Base-by-base conservation (phyloP, 225 moss, liverwort and hornwort genomes). In the Ulota crispa region DNA sequence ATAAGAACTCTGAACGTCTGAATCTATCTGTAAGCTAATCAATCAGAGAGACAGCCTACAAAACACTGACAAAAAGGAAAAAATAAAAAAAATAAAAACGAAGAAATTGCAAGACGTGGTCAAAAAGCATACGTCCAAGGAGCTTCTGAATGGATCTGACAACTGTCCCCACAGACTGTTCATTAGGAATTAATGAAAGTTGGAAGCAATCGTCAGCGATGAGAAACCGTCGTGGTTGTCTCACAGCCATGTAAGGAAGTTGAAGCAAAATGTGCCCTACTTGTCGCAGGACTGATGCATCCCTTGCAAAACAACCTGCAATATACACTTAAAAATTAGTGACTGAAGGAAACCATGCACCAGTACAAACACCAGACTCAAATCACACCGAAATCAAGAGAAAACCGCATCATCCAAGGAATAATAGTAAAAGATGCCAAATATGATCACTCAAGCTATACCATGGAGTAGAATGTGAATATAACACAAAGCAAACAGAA, bases 241-340 rank as follows among this genome's bases (percentile, higher is more conserved):
- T 91, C 77, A 91, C 85, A 82, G 94, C 91, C 85, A 88, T 85
- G 34, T 91, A 98, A 53, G 98, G 93, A 54, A 95, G 89, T 86
- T 95, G 94, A 56, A 98, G 93, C 59, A 98, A 85, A 87, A 94
- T 90, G 83, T 98, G 98, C 24, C 98, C 98, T 67, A 95, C 98
- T 93, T 93, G 92, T 61, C 92, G 95, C 81, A 98, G 83, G 31
- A 95, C 84, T 72, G 72, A 86, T 16, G 98, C 94, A 85, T 98
- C 93, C 85, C 83, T 92, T 36, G 98, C 95, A 89, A 95, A 95
- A 91, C 94, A 98, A 68, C 98, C 98, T 93, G 85, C 78, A 86
- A 73, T 75, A 72, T 1, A 68, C 86, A 68, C 72, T 76, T 66
- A n/a, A 31, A 64, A 39, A 64, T 84, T 63, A 24, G 57, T 34